Conservation (phyloP, 257 asterid species). For the Voacanga thouarsii region DNA sequence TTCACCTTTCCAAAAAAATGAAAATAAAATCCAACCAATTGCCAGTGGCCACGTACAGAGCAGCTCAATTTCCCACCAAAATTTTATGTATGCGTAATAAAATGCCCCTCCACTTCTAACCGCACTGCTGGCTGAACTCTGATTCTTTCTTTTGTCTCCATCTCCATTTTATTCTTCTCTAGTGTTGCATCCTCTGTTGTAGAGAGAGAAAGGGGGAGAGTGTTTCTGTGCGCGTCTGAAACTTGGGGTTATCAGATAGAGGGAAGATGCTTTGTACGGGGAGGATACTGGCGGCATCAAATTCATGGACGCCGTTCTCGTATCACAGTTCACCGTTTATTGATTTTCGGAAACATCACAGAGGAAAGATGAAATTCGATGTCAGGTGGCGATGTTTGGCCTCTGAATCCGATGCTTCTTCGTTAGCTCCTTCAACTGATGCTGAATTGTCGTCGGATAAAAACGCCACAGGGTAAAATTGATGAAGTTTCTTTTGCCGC, state of each 20-base stretch:
- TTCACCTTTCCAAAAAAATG: neutral
- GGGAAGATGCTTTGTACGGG: constrained; percentile 59
- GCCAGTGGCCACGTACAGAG: neutral
- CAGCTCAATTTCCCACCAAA: constrained; percentile 22
- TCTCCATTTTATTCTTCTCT: neutral
- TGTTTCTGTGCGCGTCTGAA: neutral
- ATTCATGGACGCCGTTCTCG: constrained; percentile 34
- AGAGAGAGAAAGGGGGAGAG: neutral
- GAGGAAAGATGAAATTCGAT: constrained; percentile 31
- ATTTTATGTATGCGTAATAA: constrained; percentile 3
- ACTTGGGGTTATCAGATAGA: neutral
- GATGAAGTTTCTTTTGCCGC: neutral
- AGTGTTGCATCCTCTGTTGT: neutral
- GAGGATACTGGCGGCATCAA: constrained; percentile 53
- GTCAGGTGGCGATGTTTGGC: constrained; percentile 54
- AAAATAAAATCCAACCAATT: neutral
- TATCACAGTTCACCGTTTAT: constrained; percentile 12
- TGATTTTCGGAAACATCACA: constrained; percentile 30
- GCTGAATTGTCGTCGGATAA: constrained; percentile 44
- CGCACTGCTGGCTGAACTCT: neutral
- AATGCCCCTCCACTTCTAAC: constrained; percentile 10
- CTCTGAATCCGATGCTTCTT: constrained; percentile 56
- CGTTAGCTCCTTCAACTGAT: constrained; percentile 45
- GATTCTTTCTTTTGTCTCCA: neutral
- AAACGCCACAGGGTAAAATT: constrained; percentile 39